A percentile compares a stretch with the other conserved stretches of the same genome.
phyloP scores from a whole-genome alignment of 2,329 filamentous ascomycete species.

The Sclerotinia borealis region DNA sequence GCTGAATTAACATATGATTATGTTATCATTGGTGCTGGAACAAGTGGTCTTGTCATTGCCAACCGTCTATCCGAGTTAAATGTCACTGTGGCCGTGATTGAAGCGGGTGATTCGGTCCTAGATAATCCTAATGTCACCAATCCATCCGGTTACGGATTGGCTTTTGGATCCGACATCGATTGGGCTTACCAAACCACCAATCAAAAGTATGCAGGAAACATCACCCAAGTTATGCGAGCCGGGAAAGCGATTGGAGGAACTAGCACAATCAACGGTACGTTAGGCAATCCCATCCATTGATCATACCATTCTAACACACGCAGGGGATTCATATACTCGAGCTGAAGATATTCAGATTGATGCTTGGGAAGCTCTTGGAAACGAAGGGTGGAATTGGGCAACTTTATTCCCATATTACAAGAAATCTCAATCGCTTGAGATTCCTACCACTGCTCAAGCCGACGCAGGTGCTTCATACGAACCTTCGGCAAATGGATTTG shows the following conservation, averaged over 20 bases:
- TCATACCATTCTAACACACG: not conserved
- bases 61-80: not conserved
- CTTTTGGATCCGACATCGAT: slow-evolving; percentile 17
- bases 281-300: slow-evolving; percentile 27
- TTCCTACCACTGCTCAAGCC: slow-evolving; percentile 33
- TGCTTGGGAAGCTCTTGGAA: slow-evolving; percentile 34
- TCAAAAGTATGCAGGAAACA: slow-evolving; percentile 31
- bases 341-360: slow-evolving; percentile 34
- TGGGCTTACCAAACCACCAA: slow-evolving; percentile 29
- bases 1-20: slow-evolving; percentile 6
- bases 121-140: slow-evolving; percentile 1
- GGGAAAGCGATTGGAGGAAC: slow-evolving; percentile 40
- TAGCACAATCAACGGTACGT: slow-evolving; percentile 37
- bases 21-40: slow-evolving; percentile 13
- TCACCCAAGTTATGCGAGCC: slow-evolving; percentile 31
- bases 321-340: slow-evolving; percentile 36
- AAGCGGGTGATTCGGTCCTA: slow-evolving; percentile 4
- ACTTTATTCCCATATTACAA: slow-evolving; percentile 28
- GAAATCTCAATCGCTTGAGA: slow-evolving; percentile 20
- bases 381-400: slow-evolving; percentile 34
- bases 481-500: slow-evolving; percentile 33
- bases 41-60: slow-evolving; percentile 10
- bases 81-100: slow-evolving; percentile 13
- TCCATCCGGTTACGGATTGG: slow-evolving; percentile 12
- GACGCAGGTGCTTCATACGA: slow-evolving; percentile 35